phyloP scores from a whole-genome alignment of 371 early-diverging fungal species.

The Zychaea mexicana region DNA sequence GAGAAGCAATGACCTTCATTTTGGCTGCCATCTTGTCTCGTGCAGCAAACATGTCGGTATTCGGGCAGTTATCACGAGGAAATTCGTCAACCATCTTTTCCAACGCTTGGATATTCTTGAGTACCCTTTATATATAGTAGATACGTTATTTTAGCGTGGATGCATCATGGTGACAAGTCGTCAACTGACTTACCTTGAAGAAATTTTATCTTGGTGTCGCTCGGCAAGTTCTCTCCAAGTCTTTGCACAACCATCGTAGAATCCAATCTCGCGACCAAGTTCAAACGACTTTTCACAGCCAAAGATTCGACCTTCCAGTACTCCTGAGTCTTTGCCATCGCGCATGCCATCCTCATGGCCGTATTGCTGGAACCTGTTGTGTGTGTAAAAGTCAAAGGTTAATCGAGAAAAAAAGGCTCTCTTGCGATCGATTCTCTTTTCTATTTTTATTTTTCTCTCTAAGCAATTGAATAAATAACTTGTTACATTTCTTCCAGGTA shows the following conservation, averaged over 20 bases:
- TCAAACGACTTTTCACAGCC: slow-evolving; percentile 76
- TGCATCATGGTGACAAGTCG: too few relatives aligned
- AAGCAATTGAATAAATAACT: not conserved
- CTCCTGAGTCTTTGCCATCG: slow-evolving; percentile 64
- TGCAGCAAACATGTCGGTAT: slow-evolving; percentile 56
- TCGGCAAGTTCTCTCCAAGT: slow-evolving; percentile 55
- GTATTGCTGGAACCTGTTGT: slow-evolving; percentile 66
- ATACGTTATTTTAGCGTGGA: too few relatives aligned
- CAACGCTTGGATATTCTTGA: slow-evolving; percentile 53
- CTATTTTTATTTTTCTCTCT: too few relatives aligned
- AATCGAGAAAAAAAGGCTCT: too few relatives aligned
- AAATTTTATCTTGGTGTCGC: slow-evolving; percentile 40
- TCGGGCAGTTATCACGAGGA: slow-evolving; percentile 59
- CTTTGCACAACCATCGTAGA: slow-evolving; percentile 70
- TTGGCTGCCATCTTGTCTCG: slow-evolving; percentile 66
- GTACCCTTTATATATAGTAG: slow-evolving; percentile 23
- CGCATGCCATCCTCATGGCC: slow-evolving; percentile 70
- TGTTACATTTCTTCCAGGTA: slow-evolving; percentile 67
- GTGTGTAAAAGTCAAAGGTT: too few relatives aligned
- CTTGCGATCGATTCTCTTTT: too few relatives aligned
- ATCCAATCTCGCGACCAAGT: slow-evolving; percentile 72
- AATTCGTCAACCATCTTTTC: slow-evolving; percentile 51
- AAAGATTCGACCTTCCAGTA: slow-evolving; percentile 72
- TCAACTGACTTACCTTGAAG: slow-evolving; percentile 47
- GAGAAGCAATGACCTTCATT: slow-evolving; percentile 57